These are phyloP conservation scores for Yamadazyma siamensis DNA, from an alignment of 1,139 yeast genomes.

Conservation along the genomic window DNA sequence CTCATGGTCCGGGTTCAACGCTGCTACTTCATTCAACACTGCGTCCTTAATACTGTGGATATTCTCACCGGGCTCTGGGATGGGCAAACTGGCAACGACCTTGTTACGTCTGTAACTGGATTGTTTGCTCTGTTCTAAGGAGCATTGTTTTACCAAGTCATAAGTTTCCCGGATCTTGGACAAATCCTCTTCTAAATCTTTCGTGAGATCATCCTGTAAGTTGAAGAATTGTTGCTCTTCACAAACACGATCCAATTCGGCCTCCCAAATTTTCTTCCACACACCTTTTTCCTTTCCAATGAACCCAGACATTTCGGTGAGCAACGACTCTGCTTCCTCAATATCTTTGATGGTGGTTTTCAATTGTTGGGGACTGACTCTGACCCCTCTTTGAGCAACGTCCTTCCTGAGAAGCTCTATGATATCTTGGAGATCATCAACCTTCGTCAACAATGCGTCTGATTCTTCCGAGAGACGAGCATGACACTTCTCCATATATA, in stretches of 20 bases:
- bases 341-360: conserved; percentile 66
- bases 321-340: conserved; percentile 48
- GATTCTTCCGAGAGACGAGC: conserved; percentile 71
- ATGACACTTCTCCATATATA: conserved; percentile 78
- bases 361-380: conserved; percentile 74
- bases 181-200: conserved; percentile 78
- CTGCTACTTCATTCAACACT: conserved; percentile 72
- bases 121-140: conserved; percentile 65
- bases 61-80: conserved; percentile 68
- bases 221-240: conserved; percentile 93
- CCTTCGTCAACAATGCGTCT: conserved; percentile 68
- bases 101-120: conserved; percentile 29
- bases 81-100: conserved; percentile 35
- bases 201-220: conserved; percentile 81
- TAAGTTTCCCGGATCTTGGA: conserved; percentile 79
- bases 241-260: conserved; percentile 83
- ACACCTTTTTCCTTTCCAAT: conserved; percentile 70
- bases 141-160: conserved; percentile 75
- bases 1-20: conserved; percentile 80
- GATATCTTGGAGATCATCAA: conserved; percentile 88
- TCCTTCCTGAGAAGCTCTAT: conserved; percentile 89
- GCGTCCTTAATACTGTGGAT: conserved; percentile 73
- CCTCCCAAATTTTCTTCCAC: conserved; percentile 93
- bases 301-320: conserved; percentile 56
- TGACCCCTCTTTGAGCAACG: conserved; percentile 88